Evolutionary conservation across 2,329 filamentous ascomycete genomes (phyloP), one percentile per base, ranked within the genome.

Genomic region (Penicillium sclerotigenum): DNA sequence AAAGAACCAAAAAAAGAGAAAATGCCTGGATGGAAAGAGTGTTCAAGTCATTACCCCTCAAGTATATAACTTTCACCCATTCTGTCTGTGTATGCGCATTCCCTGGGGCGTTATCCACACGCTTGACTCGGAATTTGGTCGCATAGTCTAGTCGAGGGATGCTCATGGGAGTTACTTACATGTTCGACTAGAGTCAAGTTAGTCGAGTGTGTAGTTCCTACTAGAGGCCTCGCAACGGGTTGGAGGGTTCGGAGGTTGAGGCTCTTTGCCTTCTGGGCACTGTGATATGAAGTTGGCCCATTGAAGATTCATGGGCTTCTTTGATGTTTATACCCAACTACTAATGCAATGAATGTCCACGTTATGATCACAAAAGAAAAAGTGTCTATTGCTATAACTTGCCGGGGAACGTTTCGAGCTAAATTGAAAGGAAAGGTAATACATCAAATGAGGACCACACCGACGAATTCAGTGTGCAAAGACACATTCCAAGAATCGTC

Each of bases 351-450:
- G 56, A 58, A 46, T 52, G 52, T 54, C 36, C 51, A 33, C 34
- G 36, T 45, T 50, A 54, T 54, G 49, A 51, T 52, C 54, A 52
- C 52, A 47, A 65, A 56, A 59, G 49, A 59, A 65, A 59, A 58
- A 61, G 34, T 61, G 63, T 63, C 60, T 66, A 65, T 63, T 58
- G 60, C 59, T 64, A 59, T 66, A 66, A 66, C 41, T 63, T 63
- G 62, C 59, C 46, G 47, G 55, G 55, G 48, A 65, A 66, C 59
- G 57, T 64, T 52, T 62, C 61, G 61, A 65, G 63, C 61, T 63
- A 66, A 65, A 62, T 62, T 59, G 56, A 59, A 64, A 58, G 59
- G 58, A 65, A 63, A 62, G 63, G 67, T 67, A 66, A 66, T 71
- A 68, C 63, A 69, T 61, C 59, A 62, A 59, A 59, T 60, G 58